These are phyloP conservation scores for Pichia nanzhaoensis DNA, from an alignment of 805 yeast genomes.

Conservation along the genomic window DNA sequence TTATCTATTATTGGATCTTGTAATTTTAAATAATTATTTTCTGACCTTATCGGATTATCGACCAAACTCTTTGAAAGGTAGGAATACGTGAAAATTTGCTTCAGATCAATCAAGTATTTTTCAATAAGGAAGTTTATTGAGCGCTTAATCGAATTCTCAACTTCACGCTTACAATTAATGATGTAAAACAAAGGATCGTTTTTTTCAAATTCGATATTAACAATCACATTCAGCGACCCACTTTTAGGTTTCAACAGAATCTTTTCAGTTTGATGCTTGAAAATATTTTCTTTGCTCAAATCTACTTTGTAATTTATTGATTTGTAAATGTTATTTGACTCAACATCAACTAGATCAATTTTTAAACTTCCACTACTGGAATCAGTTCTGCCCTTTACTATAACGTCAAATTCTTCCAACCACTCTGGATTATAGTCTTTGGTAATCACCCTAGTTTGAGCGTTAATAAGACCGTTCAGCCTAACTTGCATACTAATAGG, in stretches of 20 bases:
- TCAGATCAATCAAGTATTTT: constrained; percentile 61
- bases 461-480: constrained; percentile 21
- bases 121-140: constrained; percentile 65
- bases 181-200: constrained; percentile 76
- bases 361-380: constrained; percentile 1
- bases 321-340: constrained; percentile 11
- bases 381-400: constrained; percentile 10
- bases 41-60: constrained; percentile 17
- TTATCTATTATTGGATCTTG: constrained; percentile 22
- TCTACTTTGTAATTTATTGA: constrained; percentile 11
- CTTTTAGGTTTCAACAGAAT: constrained; percentile 24
- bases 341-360: constrained; percentile 19
- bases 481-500: constrained; percentile 24
- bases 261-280: constrained; percentile 16
- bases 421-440: constrained; percentile 67
- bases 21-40: constrained; percentile 16
- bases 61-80: constrained; percentile 22
- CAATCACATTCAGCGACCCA: constrained; percentile 59
- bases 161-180: constrained; percentile 64
- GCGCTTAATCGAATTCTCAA: constrained; percentile 59
- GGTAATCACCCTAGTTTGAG: constrained; percentile 56
- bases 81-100: constrained; percentile 33
- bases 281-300: constrained; percentile 4
- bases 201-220: constrained; percentile 74
- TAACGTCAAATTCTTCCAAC: constrained; percentile 76